Base-by-base conservation (phyloP, 768 basidiomycete genomes). In the Austroboletus festivus region DNA sequence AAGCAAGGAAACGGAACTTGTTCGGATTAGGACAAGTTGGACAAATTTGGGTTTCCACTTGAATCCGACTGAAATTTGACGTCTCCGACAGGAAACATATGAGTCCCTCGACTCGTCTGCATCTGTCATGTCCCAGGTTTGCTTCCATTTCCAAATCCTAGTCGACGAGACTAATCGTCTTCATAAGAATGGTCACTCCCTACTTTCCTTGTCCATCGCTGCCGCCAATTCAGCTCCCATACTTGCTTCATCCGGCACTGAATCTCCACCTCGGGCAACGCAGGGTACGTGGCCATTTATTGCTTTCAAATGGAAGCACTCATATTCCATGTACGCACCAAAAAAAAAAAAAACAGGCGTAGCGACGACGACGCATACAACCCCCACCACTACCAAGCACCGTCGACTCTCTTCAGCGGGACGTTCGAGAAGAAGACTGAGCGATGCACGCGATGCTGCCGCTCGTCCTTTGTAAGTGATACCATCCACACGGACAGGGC, bases 371-470 rank as follows among this genome's bases (percentile, higher is more conserved):
- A n/a, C n/a, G n/a, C n/a, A n/a, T n/a, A n/a, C n/a, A n/a, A n/a
- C n/a, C n/a, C 26, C 5, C 11, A 79, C 70, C 58, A 72, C 51
- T 22, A 51, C 45, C 48, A 78, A 85, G 57, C 85, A 88, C 63
- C 81, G 88, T 45, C 75, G 87, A 16, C 69, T 88, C 18, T 82
- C 85, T 16, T 89, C 87, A 0, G 76, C 81, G 11, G 83, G 86
- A 18, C 81, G 86, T 67, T 73, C 79, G 21, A 80, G 81, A 61
- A 76, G 89, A 57, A 73, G 89, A 48, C 63, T 88, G 54, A 89
- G 86, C 65, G 89, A 90, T 64, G 88, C 87, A 21, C 73, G 85
- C 42, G 88, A 89, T 65, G 89, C 89, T 38, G 84, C 85, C 43
- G 74, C 73, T 47, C 75, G 89, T 43, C 85, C 85, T 44, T 79